Conservation (phyloP, 495 filamentous ascomycete genomes). For the Penicillium chermesinum region DNA sequence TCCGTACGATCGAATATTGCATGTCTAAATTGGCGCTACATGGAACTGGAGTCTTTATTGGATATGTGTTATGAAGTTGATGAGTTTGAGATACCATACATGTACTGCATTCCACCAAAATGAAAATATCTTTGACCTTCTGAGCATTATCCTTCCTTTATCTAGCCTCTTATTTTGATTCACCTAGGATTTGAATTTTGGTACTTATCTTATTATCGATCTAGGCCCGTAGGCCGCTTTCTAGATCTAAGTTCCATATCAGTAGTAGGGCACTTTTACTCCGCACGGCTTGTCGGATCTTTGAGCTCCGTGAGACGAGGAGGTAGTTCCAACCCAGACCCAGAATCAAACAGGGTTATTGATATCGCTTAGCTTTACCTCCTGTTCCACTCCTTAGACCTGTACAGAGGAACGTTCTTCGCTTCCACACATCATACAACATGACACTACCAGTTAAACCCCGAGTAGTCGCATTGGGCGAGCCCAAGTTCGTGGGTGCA, state of each 20-base stretch:
- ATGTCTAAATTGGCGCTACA: conserved; percentile 7
- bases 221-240: no score
- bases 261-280: neutral
- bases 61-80: conserved; percentile 11
- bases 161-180: no score
- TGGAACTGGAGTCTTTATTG: conserved; percentile 3
- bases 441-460: neutral
- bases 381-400: no score
- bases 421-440: neutral
- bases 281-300: neutral
- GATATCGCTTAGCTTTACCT: no score
- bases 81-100: conserved; percentile 12
- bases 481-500: neutral
- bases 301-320: no score
- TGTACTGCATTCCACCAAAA: neutral
- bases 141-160: no score
- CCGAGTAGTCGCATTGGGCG: neutral
- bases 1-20: conserved; percentile 3
- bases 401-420: neutral
- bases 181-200: no score
- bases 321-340: neutral
- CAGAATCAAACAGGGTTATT: no score
- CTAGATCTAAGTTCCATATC: no score
- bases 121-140: no score
- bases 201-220: no score